Evolutionary conservation across 768 basidiomycete species (phyloP), one percentile per base, ranked within the genome.

Genomic region (Boletus fagicola): DNA sequence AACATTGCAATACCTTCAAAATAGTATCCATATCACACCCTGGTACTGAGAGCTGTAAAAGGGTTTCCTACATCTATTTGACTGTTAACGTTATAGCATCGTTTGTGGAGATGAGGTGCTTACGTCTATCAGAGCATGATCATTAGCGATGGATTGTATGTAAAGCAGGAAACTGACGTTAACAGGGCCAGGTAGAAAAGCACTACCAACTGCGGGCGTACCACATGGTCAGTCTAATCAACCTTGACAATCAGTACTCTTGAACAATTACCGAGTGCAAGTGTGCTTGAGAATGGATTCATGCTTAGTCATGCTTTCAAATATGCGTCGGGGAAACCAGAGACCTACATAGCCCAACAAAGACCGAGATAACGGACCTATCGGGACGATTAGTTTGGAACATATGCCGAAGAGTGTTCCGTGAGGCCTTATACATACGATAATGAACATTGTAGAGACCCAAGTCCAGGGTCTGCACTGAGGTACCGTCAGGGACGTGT

Each of bases 301-400:
- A 12, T 22, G 26, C 42, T 61, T 5, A 44, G 28, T 20, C 1
- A 40, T 35, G n/a, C 16, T 22, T 20, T 30, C 20, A 2, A 36
- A 30, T 8, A 28, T 26, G 13, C 12, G 8, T 3, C 8, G 16
- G 7, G 15, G 2, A 33, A 16, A n/a, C 4, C 0, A 11, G 22
- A 36, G 8, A 54, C 64, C 1, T 45, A 66, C 64, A 53, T 18
- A 11, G 35, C 31, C 53, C 57, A 57, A 40, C 52, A 54, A 39
- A 65, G 28, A 28, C 64, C 61, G 0, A 40, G 4, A 24, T 62
- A 65, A 36, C 64, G 64, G n/a, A 66, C 47, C 64, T 65, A 16
- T 43, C 3, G 3, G 16, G 22, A 15, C 0, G 5, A 3, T 46
- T 11, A 48, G 39, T 31, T 51, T 24, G 6, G 6, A 36, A 44